Conservation (phyloP, 139 green algal genomes). For the Chlamydomonas incerta region DNA sequence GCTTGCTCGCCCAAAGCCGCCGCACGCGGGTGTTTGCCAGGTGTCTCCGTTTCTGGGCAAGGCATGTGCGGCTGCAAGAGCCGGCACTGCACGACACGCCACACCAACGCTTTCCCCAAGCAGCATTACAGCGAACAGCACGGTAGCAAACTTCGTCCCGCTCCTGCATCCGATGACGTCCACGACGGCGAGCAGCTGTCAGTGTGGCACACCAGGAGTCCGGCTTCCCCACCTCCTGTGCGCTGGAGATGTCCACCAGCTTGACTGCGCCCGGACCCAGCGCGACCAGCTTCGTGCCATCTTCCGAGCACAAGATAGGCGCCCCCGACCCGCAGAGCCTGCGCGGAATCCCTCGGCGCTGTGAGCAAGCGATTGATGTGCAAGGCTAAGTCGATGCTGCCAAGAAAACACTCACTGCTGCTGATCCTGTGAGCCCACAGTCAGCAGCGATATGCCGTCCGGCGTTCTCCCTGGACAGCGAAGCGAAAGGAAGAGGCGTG, state of each 20-base stretch:
- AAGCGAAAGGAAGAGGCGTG: neutral
- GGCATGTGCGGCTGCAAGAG: too few relatives aligned
- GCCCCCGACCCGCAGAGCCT: conserved; percentile 1
- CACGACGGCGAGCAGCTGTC: too few relatives aligned
- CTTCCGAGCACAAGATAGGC: neutral
- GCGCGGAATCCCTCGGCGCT: neutral
- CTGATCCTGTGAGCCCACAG: neutral
- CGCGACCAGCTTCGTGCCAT: conserved; percentile 13
- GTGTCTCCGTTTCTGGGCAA: too few relatives aligned
- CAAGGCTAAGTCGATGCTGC: neutral
- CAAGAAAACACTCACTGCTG: neutral
- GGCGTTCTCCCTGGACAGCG: conserved; percentile 7
- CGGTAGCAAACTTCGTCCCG: too few relatives aligned
- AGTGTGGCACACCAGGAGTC: too few relatives aligned
- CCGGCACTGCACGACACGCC: too few relatives aligned
- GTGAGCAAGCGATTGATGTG: neutral
- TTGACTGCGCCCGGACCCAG: neutral
- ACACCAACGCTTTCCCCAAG: too few relatives aligned
- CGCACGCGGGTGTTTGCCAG: too few relatives aligned
- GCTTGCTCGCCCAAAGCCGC: too few relatives aligned
- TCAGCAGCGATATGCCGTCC: conserved; percentile 10
- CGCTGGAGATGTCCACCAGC: neutral
- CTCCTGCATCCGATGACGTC: too few relatives aligned
- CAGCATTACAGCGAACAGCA: too few relatives aligned
- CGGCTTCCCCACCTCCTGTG: conserved; percentile 8